phyloP scores from a whole-genome alignment of 495 filamentous ascomycete species.

The Penicillium cataractarum region DNA sequence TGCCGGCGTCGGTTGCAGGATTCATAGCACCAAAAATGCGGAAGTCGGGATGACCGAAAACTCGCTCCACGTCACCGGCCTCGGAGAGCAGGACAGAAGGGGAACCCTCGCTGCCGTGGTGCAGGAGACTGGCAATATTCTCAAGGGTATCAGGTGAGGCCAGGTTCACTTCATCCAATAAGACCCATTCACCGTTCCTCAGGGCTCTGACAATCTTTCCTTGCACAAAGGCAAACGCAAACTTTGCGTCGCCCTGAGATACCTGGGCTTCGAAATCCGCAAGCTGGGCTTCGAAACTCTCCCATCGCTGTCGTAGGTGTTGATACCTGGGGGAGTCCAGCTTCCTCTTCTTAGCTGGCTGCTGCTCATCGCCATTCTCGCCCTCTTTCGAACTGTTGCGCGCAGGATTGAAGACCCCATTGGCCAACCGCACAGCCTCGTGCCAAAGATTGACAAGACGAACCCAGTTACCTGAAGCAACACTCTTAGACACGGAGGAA shows the following conservation, averaged over 20 bases:
- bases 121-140: constrained; percentile 84
- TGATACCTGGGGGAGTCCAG: constrained; percentile 69
- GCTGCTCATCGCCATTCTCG: constrained; percentile 57
- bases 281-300: constrained; percentile 74
- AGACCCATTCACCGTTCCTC: constrained; percentile 94
- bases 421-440: constrained; percentile 83
- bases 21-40: constrained; percentile 99
- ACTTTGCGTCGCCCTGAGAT: constrained; percentile 73
- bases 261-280: constrained; percentile 81
- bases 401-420: constrained; percentile 61
- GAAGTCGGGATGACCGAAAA: constrained; percentile 90
- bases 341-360: constrained; percentile 80
- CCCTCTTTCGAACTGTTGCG: constrained; percentile 34
- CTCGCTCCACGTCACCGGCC: constrained; percentile 84
- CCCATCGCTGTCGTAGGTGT: constrained; percentile 75
- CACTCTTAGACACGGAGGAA: constrained; percentile 73
- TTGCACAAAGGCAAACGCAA: constrained; percentile 95
- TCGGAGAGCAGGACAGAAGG: constrained; percentile 90
- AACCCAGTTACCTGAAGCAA: constrained; percentile 81
- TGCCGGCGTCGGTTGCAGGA: constrained; percentile 95
- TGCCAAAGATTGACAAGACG: constrained; percentile 83
- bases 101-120: constrained; percentile 61
- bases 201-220: constrained; percentile 91
- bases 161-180: constrained; percentile 98
- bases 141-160: constrained; percentile 93